Base-by-base conservation (phyloP, 148 eudicot genomes). In the Camellia granthamiana region DNA sequence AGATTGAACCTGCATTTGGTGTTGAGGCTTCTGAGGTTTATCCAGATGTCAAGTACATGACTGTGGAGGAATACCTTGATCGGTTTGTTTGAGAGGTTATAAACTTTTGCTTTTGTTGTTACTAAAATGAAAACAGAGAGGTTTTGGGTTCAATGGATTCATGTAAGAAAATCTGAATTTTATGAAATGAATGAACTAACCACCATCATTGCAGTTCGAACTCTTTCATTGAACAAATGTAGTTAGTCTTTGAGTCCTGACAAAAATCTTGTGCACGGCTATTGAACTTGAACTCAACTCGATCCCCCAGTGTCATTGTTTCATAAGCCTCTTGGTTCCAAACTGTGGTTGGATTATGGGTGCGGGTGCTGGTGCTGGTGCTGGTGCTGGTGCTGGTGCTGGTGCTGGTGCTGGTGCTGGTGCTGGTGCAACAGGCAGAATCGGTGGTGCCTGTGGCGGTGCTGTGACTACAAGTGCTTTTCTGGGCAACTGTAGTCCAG, bases 11-110 rank as follows among this genome's bases (percentile, higher is more conserved):
- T 3, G 85, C 92, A 0, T 83, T 87, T 44, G 93, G 90, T 23
- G 89, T 89, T 38, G 96, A 94, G 82, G 94, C 96, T 72, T 86
- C 98, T 18, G 87, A 86, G 84, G 90, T 94, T 14, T 94, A 92
- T 81, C 93, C 97, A 0, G 97, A 92, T 79, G 91, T 94, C n/a
- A 85, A 88, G 72, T 94, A 91, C 86, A 87, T 89, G 30, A 88
- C 90, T 2, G 86, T 89, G 14, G 92, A 91, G 15, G 90, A 90
- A 60, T 88, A 85, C 83, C 90, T 93, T 59, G 64, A 81, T 63
- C 85, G 56, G 51, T 86, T 88, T 78, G 85, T 81, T 59, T 89
- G 68, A 88, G 80, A 68, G 54, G 41, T 9, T 49, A 21, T 42
- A 3, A 43, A 9, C 65, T 15, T 46, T 21, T 19, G 46, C 2